phyloP scores from a whole-genome alignment of 192 early-diverging fungal genomes.

The Entophlyctis luteolus region DNA sequence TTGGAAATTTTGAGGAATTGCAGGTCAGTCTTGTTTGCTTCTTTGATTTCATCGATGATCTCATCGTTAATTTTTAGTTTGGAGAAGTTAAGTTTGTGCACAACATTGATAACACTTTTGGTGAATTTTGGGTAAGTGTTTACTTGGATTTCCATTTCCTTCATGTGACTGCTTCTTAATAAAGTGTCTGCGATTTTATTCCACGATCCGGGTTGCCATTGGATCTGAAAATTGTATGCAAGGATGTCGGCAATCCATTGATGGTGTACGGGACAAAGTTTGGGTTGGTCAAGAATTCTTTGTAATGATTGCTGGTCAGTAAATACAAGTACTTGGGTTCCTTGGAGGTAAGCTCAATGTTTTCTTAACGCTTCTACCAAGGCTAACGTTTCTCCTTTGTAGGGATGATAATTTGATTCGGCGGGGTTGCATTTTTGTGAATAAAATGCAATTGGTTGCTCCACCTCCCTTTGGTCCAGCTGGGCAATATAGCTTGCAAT shows the following conservation, averaged over 20 bases:
- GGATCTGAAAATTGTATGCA: not conserved
- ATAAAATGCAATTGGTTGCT: not conserved
- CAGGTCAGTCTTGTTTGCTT: not conserved
- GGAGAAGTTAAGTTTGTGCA: too few species aligned
- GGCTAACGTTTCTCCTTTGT: too few species aligned
- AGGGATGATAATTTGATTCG: too few species aligned
- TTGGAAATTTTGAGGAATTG: not conserved
- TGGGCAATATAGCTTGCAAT: slow-evolving; percentile 11
- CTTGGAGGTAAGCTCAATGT: too few species aligned
- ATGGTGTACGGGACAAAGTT: not conserved
- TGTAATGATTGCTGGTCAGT: slow-evolving; percentile 7
- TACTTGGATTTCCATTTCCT: not conserved
- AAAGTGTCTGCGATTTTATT: not conserved
- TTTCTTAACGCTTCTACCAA: too few species aligned
- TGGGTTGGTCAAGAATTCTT: not conserved
- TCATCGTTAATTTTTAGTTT: not conserved
- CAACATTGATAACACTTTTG: not conserved
- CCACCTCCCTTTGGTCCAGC: not conserved
- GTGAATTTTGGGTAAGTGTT: not conserved
- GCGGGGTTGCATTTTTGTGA: not conserved
- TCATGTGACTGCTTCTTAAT: not conserved
- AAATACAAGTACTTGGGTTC: not conserved
- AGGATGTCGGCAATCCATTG: slow-evolving; percentile 2
- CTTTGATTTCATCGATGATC: not conserved
- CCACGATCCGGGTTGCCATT: not conserved